Evolutionary conservation across 2,329 filamentous ascomycete genomes (phyloP).

Genomic region (Fusarium ramigenum): DNA sequence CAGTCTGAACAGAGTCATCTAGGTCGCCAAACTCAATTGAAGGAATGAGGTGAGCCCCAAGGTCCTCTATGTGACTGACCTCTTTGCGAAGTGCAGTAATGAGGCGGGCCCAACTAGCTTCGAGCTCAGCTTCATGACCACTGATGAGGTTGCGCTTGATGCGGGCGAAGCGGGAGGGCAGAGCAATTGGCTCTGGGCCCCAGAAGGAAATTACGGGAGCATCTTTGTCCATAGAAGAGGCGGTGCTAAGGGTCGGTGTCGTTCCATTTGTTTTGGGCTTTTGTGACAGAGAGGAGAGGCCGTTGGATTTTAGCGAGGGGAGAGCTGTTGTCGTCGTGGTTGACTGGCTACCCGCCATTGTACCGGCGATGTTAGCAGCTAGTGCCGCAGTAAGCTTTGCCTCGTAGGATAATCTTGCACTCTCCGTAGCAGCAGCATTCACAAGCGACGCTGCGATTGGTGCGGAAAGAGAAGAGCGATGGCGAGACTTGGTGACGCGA

Average conservation of each 20-base stretch:
- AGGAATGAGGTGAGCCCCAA: slow-evolving; percentile 63
- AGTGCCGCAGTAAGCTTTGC: slow-evolving; percentile 30
- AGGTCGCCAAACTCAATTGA: slow-evolving; percentile 64
- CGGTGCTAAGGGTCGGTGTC: slow-evolving; percentile 11
- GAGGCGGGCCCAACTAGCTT: slow-evolving; percentile 64
- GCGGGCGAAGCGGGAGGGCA: slow-evolving; percentile 66
- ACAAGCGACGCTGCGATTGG: slow-evolving; percentile 34
- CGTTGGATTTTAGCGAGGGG: slow-evolving; percentile 26
- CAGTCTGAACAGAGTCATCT: slow-evolving; percentile 56
- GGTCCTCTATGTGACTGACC: slow-evolving; percentile 60
- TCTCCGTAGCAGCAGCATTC: slow-evolving; percentile 34
- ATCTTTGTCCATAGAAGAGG: slow-evolving; percentile 52
- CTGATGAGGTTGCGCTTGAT: slow-evolving; percentile 65
- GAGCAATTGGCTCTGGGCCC: slow-evolving; percentile 65
- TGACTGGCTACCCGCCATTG: slow-evolving; percentile 25
- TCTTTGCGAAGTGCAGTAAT: slow-evolving; percentile 61
- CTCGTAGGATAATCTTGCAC: slow-evolving; percentile 33
- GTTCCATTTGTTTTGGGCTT: slow-evolving; percentile 15
- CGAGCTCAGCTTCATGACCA: slow-evolving; percentile 63
- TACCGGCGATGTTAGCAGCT: slow-evolving; percentile 17
- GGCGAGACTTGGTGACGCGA: slow-evolving; percentile 41
- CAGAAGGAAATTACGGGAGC: slow-evolving; percentile 65
- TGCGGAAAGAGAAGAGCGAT: slow-evolving; percentile 34
- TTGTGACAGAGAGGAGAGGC: slow-evolving; percentile 12
- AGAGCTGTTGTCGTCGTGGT: slow-evolving; percentile 27